Base-by-base conservation (phyloP, 2,329 filamentous ascomycete species). In the Apiospora aurea region DNA sequence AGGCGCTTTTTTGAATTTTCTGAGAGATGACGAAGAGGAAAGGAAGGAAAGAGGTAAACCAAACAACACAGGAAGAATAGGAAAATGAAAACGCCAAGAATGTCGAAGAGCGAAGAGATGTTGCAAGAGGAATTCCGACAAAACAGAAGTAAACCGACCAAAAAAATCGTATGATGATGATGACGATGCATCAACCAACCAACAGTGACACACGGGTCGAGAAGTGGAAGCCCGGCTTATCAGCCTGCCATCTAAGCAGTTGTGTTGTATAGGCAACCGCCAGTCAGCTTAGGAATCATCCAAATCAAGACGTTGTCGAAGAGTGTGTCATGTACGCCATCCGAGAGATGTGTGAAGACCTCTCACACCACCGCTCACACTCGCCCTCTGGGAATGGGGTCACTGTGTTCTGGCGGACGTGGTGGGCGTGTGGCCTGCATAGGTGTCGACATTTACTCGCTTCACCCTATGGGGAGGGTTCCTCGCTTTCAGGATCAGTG, bases 191-290 rank as follows among this genome's bases (percentile, higher is more conserved):
- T 41, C 57, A 64, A 64, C 57, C 57, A 64, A 18, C 53, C 57
- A 64, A 64, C 57, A 64, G 57, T 41, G 57, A 64, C 57, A 11
- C 34, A 21, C 57, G 18, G 34, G 57, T 21, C 57, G 41, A 64
- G 57, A 64, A 64, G n/a, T 64, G 57, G 57, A 64, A 64, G 57
- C 57, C 57, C 57, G 57, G 57, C 57, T 64, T 64, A 64, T 64
- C 57, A 64, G 57, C 57, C 57, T 41, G 57, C 57, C 57, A 24
- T 64, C 57, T 41, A 41, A 34, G 34, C 57, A 64, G 57, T 24
- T 29, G 21, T 21, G 21, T 64, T 11, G 18, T 41, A 13, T 13
- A 14, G n/a, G 34, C 57, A 14, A 64, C 57, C 41, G 57, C 57
- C 57, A 64, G 57, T 64, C 57, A 7, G 57, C 57, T 64, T 64